Evolutionary conservation across 352 stramenopile species (phyloP).

Genomic region (Pythium brachiatum): DNA sequence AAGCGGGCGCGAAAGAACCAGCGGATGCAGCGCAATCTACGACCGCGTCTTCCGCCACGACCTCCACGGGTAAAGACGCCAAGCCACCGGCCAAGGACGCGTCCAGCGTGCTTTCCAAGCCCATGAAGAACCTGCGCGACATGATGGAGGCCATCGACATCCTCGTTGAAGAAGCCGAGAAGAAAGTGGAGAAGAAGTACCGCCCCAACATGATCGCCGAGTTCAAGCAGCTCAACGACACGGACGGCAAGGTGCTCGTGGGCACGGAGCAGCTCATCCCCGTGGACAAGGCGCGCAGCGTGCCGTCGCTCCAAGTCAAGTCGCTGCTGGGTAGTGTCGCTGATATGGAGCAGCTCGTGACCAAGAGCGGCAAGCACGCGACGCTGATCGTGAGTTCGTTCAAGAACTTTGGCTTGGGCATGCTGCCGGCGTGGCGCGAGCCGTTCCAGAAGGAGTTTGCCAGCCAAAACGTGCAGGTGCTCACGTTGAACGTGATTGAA

Average conservation of each 20-base stretch:
- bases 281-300: constrained; percentile 49
- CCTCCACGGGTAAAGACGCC: too few species aligned
- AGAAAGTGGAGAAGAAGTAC: constrained; percentile 86
- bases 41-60: not conserved
- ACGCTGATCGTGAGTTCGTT: constrained; percentile 82
- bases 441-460: constrained; percentile 54
- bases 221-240: constrained; percentile 90
- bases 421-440: constrained; percentile 75
- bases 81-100: not conserved
- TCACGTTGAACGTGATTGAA: constrained; percentile 84
- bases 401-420: constrained; percentile 84
- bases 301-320: constrained; percentile 57
- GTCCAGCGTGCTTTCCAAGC: constrained; percentile 31
- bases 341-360: constrained; percentile 57
- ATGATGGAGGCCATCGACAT: constrained; percentile 73
- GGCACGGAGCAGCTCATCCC: constrained; percentile 48
- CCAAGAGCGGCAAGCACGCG: constrained; percentile 35
- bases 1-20: not conserved
- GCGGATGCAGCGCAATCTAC: not conserved
- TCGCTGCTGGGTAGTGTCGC: constrained; percentile 42
- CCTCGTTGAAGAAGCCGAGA: constrained; percentile 82
- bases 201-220: constrained; percentile 85
- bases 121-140: constrained; percentile 71
- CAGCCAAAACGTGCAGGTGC: constrained; percentile 44
- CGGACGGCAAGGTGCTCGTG: constrained; percentile 68